Evolutionary conservation across 2,329 filamentous ascomycete species (phyloP), one percentile per base, ranked within the genome.

Genomic region (Orbilia brochopaga): DNA sequence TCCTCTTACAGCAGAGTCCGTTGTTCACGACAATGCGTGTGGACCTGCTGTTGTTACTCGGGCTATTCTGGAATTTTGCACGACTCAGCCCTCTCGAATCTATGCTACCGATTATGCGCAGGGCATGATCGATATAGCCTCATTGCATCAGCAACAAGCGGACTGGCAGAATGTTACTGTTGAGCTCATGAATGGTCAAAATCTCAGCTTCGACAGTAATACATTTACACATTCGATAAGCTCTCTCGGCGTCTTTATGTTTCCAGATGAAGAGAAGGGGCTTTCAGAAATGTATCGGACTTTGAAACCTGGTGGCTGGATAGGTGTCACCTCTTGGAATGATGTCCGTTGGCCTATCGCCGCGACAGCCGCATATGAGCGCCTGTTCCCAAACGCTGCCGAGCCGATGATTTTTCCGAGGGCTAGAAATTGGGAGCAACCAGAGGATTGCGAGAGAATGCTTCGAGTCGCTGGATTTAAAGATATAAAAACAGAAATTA

Each of bases 1-100:
- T 21, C 58, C 65, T 17, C 63, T 70, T 15, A 27, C 1, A 17
- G 48, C 58, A 11, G 23, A n/a, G 15, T 70, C 65, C 1, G 27
- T 70, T 6, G 53, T 70, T 24, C 65, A 70, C 13, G 58, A 70
- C n/a, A 70, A 70, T 27, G 65, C 65, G 23, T 70, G 59, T 37
- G 65, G 65, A 13, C 58, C 54, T 1, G 58, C 58, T 1, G 40
- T 70, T 11, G 53, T 58, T n/a, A 70, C 65, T 10, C 30, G 46
- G 13, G 13, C 15, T 13, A 64, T 70, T 19, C 17, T 70, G 1
- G 55, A 21, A 6, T n/a, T 15, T 15, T 30, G 46, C 46, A 24
- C 37, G 13, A 32, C 40, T 11, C 44, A 51, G 7, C 23, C 53
- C 17, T 57, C 65, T 27, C 42, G 30, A 6, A 59, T 70, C 48